phyloP scores from a whole-genome alignment of 768 basidiomycete genomes.

The Boletus tomentosulus region DNA sequence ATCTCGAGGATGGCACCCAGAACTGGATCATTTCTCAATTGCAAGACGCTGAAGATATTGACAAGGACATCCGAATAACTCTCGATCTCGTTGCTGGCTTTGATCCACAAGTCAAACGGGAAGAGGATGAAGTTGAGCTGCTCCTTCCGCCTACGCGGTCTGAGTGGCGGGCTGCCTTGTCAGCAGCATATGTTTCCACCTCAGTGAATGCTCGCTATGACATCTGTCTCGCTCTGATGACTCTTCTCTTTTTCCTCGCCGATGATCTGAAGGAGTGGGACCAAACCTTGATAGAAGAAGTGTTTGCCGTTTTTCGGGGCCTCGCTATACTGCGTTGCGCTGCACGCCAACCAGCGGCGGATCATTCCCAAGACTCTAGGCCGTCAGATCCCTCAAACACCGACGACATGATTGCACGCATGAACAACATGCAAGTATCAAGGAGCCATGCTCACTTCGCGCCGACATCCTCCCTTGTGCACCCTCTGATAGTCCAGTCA shows the following conservation, averaged over 20 bases:
- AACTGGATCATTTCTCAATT: conserved; percentile 62
- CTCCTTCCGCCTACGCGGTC: conserved; percentile 51
- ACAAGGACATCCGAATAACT: conserved; percentile 49
- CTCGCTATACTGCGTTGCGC: conserved; percentile 66
- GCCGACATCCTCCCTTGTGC: conserved; percentile 59
- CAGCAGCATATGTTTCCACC: conserved; percentile 56
- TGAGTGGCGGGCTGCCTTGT: conserved; percentile 59
- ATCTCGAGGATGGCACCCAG: conserved; percentile 54
- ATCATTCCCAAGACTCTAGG: conserved; percentile 28
- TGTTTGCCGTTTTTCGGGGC: conserved; percentile 78
- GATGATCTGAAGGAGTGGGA: conserved; percentile 63
- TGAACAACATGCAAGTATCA: conserved; percentile 74
- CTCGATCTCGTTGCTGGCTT: conserved; percentile 72
- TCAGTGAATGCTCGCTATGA: conserved; percentile 75
- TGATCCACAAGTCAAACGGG: conserved; percentile 65
- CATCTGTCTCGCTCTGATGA: conserved; percentile 59
- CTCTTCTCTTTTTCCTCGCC: conserved; percentile 66
- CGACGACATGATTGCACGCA: conserved; percentile 59
- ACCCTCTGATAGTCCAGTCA: conserved; percentile 55
- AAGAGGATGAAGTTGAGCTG: conserved; percentile 65
- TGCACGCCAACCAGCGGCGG: conserved; percentile 53
- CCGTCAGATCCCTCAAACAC: conserved; percentile 39
- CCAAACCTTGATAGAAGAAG: conserved; percentile 60
- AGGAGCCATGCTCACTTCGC: conserved; percentile 41
- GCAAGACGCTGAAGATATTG: conserved; percentile 52